Evolutionary conservation across 75 land plant species (phyloP).

Genomic region (Chamaecyparis obtusa): DNA sequence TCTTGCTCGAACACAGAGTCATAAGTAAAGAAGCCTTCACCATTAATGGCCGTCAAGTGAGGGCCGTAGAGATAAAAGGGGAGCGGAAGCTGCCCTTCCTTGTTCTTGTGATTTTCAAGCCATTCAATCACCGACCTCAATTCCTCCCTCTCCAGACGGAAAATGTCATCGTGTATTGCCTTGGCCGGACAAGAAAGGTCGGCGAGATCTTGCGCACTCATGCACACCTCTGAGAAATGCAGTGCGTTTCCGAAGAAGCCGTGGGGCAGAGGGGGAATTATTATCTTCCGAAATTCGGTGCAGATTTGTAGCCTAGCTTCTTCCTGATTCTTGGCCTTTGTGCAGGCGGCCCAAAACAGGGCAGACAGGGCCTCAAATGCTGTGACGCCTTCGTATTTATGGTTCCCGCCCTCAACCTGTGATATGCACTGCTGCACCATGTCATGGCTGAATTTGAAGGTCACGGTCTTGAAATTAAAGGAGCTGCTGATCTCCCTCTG

Average conservation of each 20-base stretch:
- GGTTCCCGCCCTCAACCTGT: constrained; percentile 16
- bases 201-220: not conserved
- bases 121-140: constrained; percentile 34
- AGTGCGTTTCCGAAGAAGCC: constrained; percentile 60
- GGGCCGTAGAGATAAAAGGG: constrained; percentile 54
- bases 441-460: constrained; percentile 34
- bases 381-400: constrained; percentile 24
- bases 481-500: not conserved
- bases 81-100: constrained; percentile 17
- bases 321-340: constrained; percentile 6
- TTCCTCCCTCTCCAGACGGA: constrained; percentile 39
- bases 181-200: constrained; percentile 20
- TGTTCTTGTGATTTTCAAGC: constrained; percentile 28
- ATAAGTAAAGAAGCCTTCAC: constrained; percentile 36
- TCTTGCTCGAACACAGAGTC: constrained; percentile 15
- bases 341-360: constrained; percentile 45
- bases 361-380: constrained; percentile 60
- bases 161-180: constrained; percentile 18
- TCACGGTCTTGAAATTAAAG: constrained; percentile 23
- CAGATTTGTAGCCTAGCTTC: constrained; percentile 28
- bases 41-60: constrained; percentile 37
- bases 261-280: constrained; percentile 37
- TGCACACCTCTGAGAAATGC: constrained; percentile 32
- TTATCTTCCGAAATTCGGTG: constrained; percentile 41
- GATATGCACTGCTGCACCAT: constrained; percentile 22